These are phyloP conservation scores for Eryngium alpinum DNA, from an alignment of 140 eudicot genomes.

Conservation along the genomic window DNA sequence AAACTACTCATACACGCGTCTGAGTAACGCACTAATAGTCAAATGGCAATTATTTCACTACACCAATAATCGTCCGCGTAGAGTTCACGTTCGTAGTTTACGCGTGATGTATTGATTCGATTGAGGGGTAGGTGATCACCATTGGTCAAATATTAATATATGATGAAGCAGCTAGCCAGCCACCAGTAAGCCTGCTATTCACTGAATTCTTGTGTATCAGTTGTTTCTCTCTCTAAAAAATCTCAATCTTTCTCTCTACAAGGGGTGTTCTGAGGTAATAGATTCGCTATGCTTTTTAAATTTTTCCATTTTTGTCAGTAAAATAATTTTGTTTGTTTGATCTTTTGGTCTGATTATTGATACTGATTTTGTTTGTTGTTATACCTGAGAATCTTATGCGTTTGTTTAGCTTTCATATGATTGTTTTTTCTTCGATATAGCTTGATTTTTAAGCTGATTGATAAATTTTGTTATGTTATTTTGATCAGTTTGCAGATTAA, in stretches of 20 bases:
- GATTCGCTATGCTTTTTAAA: background rate
- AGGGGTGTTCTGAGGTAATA: slow-evolving; percentile 7
- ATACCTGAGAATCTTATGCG: background rate
- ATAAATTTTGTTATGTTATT: background rate
- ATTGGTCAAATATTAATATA: background rate
- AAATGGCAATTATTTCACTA: background rate
- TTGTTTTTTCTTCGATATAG: background rate
- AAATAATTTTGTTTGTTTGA: background rate
- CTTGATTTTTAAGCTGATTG: background rate
- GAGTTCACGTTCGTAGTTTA: background rate
- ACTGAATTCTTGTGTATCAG: background rate
- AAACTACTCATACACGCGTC: background rate
- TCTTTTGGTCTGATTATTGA: background rate
- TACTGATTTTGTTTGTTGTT: background rate
- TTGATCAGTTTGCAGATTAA: background rate
- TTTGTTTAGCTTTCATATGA: background rate
- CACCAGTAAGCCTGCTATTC: background rate
- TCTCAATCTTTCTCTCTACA: background rate
- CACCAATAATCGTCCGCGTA: background rate
- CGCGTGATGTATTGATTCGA: background rate
- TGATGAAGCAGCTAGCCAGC: background rate
- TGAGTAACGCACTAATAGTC: background rate
- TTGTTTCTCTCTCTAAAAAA: background rate
- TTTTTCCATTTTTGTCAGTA: background rate
- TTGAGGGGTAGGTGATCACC: background rate